Base-by-base conservation (phyloP, 768 basidiomycete species). In the Pholiota microspora region DNA sequence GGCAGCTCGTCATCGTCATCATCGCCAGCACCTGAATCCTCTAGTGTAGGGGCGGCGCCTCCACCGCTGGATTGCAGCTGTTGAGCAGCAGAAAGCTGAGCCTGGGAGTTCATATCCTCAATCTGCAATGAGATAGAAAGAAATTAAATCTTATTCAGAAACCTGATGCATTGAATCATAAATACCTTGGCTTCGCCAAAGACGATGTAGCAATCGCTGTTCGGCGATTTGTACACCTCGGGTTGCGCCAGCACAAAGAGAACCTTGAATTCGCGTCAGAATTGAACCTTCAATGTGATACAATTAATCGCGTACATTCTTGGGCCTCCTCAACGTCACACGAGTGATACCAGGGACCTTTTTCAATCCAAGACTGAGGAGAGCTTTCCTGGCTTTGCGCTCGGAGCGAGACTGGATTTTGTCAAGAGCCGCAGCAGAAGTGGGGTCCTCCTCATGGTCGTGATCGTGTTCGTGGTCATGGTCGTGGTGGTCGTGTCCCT, bases 181-280 rank as follows among this genome's bases (percentile, higher is more conserved):
- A 88, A 64, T 57, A 88, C 88, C 84, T 94, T 94, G 52, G 92
- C 95, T 79, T 98, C 97, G 60, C 97, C 97, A 65, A 98, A 99
- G 59, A 99, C 94, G 69, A 99, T 93, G 81, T 99, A 98, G 74
- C 90, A 93, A 75, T 99, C 97, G 68, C 92, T 94, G 76, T 93
- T 94, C 38, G 89, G 86, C 47, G 92, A 94, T 80, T 98, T 98
- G 86, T 91, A 99, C 51, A 99, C 97, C 60, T 99, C 97, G 32
- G 97, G 97, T 48, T 87, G 78, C 51, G 92, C 85, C 64, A 99
- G 82, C 56, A 98, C 95, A 69, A 98, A 91, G 58, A 98, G 84
- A 59, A 96, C 77, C 89, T 92, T 64, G 40, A 42, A 28, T 36
- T 25, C 6, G 24, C 13, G 28, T 36, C 32, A 35, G 32, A 47